A percentile compares a stretch with the other conserved stretches of the same genome.
These are phyloP conservation scores for Solanum chacoense DNA, from an alignment of 305 asterid species.

Conservation along the genomic window DNA sequence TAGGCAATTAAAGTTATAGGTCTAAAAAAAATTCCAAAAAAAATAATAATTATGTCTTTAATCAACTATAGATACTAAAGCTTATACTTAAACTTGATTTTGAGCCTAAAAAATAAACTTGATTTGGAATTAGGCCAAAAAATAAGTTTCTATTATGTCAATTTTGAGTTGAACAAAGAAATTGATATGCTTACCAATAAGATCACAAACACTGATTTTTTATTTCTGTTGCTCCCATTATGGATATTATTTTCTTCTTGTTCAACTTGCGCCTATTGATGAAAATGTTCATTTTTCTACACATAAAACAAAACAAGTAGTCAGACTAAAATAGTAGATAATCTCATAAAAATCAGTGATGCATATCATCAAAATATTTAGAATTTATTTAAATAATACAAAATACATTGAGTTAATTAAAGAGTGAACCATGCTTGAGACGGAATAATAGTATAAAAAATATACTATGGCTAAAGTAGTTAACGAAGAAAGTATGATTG, in stretches of 20 bases:
- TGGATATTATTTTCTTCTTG: neutral
- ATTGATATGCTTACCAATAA: neutral
- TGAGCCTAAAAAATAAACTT: no score
- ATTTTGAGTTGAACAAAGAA: no score
- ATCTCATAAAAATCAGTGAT: neutral
- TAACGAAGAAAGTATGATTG: neutral
- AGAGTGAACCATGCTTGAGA: neutral
- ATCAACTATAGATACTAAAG: no score
- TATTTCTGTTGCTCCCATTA: neutral
- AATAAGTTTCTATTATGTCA: no score
- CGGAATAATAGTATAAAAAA: neutral
- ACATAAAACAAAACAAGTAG: neutral
- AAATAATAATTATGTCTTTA: no score
- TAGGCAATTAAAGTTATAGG: no score
- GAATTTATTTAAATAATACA: neutral
- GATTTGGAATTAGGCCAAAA: no score
- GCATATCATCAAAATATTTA: fast-evolving
- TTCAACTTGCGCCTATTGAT: neutral
- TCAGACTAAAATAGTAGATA: neutral
- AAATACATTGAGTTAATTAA: neutral
- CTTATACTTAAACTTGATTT: no score
- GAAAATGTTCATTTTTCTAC: neutral
- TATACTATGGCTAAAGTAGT: fast-evolving
- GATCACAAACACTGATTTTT: neutral
- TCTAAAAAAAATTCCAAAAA: no score